Base-by-base conservation (phyloP, 371 early-diverging fungal species). In the Blyttiomyces sp. region DNA sequence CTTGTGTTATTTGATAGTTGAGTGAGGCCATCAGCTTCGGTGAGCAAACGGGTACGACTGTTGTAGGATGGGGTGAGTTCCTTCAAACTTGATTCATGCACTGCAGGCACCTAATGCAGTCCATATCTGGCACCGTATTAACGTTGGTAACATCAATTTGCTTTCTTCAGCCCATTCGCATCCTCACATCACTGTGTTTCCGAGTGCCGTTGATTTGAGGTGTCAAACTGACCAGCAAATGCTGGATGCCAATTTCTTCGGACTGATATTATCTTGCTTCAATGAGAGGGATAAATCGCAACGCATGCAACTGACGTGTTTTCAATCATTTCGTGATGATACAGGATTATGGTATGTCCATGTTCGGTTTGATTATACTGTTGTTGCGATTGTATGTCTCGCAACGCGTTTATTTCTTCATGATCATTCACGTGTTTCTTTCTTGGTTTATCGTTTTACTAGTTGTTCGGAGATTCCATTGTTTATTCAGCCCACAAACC, bases 131-230 rank as follows among this genome's bases (percentile, higher is more conserved):
- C n/a, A n/a, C n/a, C n/a, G 19, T 26, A 19, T 31, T 3, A 17
- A 16, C 13, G 4, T 21, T 11, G n/a, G 16, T 35, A 16, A 26
- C 19, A 7, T 21, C 26, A 43, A 43, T 30, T 36, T 48, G 24
- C 30, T 24, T 23, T 21, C 45, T 24, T n/a, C 50, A 66, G 68
- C 68, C 45, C 74, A 73, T 45, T 70, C 70, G 28, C 89, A 89
- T 70, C 89, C 89, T 1, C 84, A 88, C 56, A 89, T 89, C 43
- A 89, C 89, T 0, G 86, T 88, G 7, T 84, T 83, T 28, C 89
- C 89, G 6, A 84, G 85, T 9, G 86, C 86, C 63, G 87, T 89
- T 34, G 89, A 89, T 65, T 68, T 89, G 13, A 65, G 77, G 17
- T 88, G 88, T 7, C 89, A 89, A 55, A 64, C 77, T 17, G 74